A percentile compares a stretch with the other conserved stretches of the same genome.
Conservation (phyloP, 805 yeast genomes). For the Metschnikowia cubensis region DNA sequence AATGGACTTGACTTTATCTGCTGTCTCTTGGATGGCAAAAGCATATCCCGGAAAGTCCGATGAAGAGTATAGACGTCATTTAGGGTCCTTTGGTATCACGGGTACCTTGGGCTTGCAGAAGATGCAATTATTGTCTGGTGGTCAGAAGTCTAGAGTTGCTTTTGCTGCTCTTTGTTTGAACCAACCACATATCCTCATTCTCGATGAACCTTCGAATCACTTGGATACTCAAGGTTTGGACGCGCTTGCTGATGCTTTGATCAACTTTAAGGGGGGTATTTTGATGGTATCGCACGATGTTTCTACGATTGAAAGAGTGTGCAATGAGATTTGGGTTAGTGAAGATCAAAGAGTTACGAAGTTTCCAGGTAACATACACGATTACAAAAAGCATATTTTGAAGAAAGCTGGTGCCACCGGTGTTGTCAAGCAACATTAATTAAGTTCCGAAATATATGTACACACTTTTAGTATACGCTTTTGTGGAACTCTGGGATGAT, state of each 20-base stretch:
- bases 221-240: conserved; percentile 97
- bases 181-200: conserved; percentile 84
- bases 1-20: conserved; percentile 82
- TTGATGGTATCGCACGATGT: conserved; percentile 98
- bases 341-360: conserved; percentile 77
- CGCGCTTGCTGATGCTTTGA: conserved; percentile 87
- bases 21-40: conserved; percentile 91
- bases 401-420: conserved; percentile 76
- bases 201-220: conserved; percentile 98
- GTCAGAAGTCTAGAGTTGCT: conserved; percentile 97
- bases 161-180: conserved; percentile 90
- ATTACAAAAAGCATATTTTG: conserved; percentile 84
- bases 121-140: conserved; percentile 88
- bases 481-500: no score
- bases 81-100: conserved; percentile 96
- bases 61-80: conserved; percentile 93
- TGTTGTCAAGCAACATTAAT: conserved; percentile 75
- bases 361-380: conserved; percentile 80
- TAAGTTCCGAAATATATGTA: not conserved
- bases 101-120: conserved; percentile 91
- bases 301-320: conserved; percentile 78
- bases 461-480: not conserved
- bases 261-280: conserved; percentile 89
- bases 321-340: conserved; percentile 94
- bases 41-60: conserved; percentile 90